phyloP scores from a whole-genome alignment of 2,329 filamentous ascomycete species.

The Cryphonectria radicalis region DNA sequence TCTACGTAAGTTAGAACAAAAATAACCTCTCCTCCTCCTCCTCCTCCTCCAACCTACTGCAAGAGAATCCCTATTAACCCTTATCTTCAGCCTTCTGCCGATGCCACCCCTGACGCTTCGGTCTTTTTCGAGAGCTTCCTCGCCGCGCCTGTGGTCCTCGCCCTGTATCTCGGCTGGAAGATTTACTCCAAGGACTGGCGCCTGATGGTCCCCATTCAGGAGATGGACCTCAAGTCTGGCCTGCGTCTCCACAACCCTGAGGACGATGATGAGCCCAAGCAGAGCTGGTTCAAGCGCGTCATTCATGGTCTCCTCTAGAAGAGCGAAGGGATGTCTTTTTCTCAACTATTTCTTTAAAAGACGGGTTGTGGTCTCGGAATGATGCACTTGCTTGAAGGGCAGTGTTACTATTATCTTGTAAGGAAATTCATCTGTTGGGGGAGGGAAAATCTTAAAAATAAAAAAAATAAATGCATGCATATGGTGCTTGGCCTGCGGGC shows the following conservation, averaged over 20 bases:
- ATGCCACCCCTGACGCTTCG: conserved; percentile 43
- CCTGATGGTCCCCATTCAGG: conserved; percentile 57
- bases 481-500: not conserved
- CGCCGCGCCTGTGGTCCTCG: conserved; percentile 59
- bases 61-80: conserved; percentile 25
- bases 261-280: conserved; percentile 39
- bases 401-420: not conserved
- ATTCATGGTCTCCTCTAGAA: conserved; percentile 42
- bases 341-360: not conserved
- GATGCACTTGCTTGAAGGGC: not conserved
- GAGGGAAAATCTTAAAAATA: not conserved
- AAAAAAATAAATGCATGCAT: not conserved
- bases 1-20: conserved; percentile 49
- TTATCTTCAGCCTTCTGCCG: conserved; percentile 39
- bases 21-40: not conserved
- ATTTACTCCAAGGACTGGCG: conserved; percentile 57
- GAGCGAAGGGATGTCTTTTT: not conserved
- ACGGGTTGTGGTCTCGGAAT: not conserved
- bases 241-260: conserved; percentile 56
- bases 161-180: conserved; percentile 70
- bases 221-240: conserved; percentile 67
- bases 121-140: conserved; percentile 65
- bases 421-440: not conserved
- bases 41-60: not conserved
- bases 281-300: conserved; percentile 42